A percentile compares a stretch with the other conserved stretches of the same genome.
phyloP scores from a whole-genome alignment of 371 early-diverging fungal species.

The Mortierella sp. region DNA sequence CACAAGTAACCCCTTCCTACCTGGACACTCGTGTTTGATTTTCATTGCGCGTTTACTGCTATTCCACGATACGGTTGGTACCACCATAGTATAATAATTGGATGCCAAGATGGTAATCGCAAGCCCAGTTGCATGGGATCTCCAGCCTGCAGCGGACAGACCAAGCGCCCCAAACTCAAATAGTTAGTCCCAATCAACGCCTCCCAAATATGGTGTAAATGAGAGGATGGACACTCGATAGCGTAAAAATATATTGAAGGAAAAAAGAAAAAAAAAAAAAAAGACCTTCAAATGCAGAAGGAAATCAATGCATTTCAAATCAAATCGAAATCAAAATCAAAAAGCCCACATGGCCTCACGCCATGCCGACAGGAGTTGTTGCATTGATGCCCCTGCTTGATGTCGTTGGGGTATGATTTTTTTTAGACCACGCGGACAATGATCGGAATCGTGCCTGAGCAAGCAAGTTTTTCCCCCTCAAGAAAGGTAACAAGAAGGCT shows the following conservation, averaged over 20 bases:
- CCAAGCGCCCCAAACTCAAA: background rate
- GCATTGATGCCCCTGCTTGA: too few relatives aligned
- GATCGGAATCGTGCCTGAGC: background rate
- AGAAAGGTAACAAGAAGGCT: background rate
- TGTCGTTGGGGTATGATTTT: background rate
- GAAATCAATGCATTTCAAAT: too few relatives aligned
- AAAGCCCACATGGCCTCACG: background rate
- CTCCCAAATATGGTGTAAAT: constrained; percentile 1
- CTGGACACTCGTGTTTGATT: too few relatives aligned
- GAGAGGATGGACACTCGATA: background rate
- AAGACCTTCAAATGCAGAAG: background rate
- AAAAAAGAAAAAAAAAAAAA: background rate
- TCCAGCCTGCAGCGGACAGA: too few relatives aligned
- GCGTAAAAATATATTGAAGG: background rate
- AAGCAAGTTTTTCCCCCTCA: background rate
- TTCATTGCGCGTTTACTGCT: too few relatives aligned
- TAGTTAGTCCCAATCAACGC: too few relatives aligned
- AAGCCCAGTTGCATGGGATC: too few relatives aligned
- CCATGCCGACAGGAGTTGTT: too few relatives aligned
- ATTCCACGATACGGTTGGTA: too few relatives aligned
- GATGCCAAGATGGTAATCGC: too few relatives aligned
- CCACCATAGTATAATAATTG: too few relatives aligned
- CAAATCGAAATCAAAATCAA: background rate
- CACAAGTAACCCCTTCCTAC: too few relatives aligned
- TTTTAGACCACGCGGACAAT: background rate